Conservation (phyloP, 1,139 yeast genomes). For the Scheffersomyces lignicola region DNA sequence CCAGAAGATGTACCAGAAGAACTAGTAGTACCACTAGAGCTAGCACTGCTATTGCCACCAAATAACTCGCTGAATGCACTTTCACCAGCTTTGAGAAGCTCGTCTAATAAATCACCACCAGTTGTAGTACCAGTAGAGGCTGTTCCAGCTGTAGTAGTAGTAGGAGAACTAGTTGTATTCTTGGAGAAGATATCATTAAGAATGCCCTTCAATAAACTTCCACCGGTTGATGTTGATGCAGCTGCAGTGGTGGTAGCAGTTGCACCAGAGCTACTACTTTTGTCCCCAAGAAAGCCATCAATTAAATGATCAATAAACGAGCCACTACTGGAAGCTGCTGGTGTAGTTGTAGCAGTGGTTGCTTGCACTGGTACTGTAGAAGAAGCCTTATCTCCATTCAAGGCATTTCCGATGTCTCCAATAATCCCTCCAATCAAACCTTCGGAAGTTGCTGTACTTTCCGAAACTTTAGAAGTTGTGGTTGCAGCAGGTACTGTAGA, state of each 20-base stretch:
- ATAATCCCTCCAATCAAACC: conserved; percentile 13
- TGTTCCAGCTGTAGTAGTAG: conserved; percentile 14
- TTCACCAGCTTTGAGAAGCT: conserved; percentile 1
- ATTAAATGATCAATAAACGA: conserved; percentile 10
- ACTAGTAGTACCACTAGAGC: background rate
- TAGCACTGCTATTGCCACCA: conserved; percentile 11
- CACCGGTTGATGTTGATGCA: conserved; percentile 13
- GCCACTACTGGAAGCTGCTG: conserved; percentile 6
- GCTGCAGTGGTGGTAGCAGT: conserved; percentile 11
- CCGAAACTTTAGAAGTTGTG: conserved; percentile 10
- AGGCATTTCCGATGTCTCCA: conserved; percentile 11
- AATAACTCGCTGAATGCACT: conserved; percentile 8
- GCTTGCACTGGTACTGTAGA: background rate
- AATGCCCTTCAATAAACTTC: conserved; percentile 15
- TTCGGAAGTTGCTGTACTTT: conserved; percentile 9
- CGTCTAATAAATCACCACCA: conserved; percentile 10
- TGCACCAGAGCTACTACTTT: conserved; percentile 1
- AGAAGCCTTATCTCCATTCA: conserved; percentile 5
- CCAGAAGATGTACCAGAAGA: conserved; percentile 7
- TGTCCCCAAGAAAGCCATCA: conserved; percentile 9
- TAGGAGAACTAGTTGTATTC: conserved; percentile 12
- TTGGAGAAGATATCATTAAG: conserved; percentile 17
- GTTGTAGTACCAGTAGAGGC: conserved; percentile 13
- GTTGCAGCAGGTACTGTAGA: conserved; percentile 8
- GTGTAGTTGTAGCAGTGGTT: conserved; percentile 4